A percentile compares a stretch with the other conserved stretches of the same genome.
These are phyloP conservation scores for Dactylellina cionopaga DNA, from an alignment of 2,329 filamentous ascomycete genomes.

Conservation along the genomic window DNA sequence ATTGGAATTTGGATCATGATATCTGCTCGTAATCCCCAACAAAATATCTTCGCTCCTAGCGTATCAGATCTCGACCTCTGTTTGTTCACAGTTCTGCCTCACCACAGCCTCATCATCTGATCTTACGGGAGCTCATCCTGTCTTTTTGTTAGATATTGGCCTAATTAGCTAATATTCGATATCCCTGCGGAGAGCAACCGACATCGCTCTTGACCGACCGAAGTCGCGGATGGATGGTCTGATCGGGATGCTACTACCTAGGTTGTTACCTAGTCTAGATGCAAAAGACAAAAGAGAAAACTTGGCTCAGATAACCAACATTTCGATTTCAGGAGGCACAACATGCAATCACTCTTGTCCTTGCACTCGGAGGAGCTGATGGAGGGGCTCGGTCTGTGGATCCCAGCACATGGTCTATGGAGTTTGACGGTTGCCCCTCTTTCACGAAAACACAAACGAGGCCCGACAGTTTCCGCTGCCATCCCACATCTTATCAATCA, in stretches of 20 bases:
- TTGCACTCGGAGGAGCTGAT: slow-evolving; percentile 7
- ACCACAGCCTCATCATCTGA: slow-evolving; percentile 43
- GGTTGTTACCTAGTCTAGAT: too few species aligned
- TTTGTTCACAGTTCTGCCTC: background rate
- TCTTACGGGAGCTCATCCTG: slow-evolving; percentile 19
- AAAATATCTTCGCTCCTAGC: background rate
- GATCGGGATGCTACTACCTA: background rate
- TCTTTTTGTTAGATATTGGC: too few species aligned
- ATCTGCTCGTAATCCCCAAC: slow-evolving; percentile 23
- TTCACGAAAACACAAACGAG: background rate
- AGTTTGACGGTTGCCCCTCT: too few species aligned
- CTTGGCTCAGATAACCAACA: too few species aligned
- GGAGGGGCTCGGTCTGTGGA: slow-evolving; percentile 32
- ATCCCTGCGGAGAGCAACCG: too few species aligned
- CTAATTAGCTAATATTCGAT: too few species aligned
- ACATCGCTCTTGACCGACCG: slow-evolving; percentile 9
- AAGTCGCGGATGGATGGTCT: background rate
- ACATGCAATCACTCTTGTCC: background rate
- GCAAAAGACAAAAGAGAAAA: too few species aligned
- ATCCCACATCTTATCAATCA: slow-evolving; percentile 45
- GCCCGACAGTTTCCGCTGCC: slow-evolving; percentile 22
- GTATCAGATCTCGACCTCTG: background rate
- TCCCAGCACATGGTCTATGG: background rate
- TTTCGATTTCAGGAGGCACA: background rate
- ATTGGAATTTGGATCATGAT: slow-evolving; percentile 28